Conservation (phyloP, 805 yeast species). For the Starmerella potacharoeniae region DNA sequence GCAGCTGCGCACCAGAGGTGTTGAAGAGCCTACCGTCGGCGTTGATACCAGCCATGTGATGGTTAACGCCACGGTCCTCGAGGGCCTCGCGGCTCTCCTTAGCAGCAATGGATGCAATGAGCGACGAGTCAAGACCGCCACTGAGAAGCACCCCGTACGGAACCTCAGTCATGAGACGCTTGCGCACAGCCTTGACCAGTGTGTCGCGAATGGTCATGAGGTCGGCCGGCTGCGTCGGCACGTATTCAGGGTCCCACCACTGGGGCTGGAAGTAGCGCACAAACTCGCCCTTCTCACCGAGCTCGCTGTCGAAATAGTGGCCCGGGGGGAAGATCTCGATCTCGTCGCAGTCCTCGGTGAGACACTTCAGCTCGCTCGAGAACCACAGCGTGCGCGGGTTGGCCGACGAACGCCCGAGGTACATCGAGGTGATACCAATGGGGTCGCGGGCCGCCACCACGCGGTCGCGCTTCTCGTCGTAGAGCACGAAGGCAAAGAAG, state of each 20-base stretch:
- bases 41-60: slow-evolving; percentile 84
- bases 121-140: slow-evolving; percentile 94
- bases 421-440: slow-evolving; percentile 89
- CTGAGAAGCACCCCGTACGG: slow-evolving; percentile 96
- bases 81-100: slow-evolving; percentile 83
- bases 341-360: slow-evolving; percentile 87
- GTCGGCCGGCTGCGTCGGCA: slow-evolving; percentile 71
- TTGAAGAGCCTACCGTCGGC: slow-evolving; percentile 69
- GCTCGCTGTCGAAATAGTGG: slow-evolving; percentile 79
- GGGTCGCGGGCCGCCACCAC: slow-evolving; percentile 97
- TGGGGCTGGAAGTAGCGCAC: slow-evolving; percentile 83
- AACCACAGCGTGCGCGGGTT: slow-evolving; percentile 71
- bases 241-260: slow-evolving; percentile 80
- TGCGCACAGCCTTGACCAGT: slow-evolving; percentile 90
- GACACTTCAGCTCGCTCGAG: slow-evolving; percentile 89
- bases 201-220: slow-evolving; percentile 59
- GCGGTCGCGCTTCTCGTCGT: slow-evolving; percentile 75
- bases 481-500: slow-evolving; percentile 91
- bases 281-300: slow-evolving; percentile 52
- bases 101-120: slow-evolving; percentile 95
- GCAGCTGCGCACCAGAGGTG: slow-evolving; percentile 55
- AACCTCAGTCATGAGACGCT: slow-evolving; percentile 98
- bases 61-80: slow-evolving; percentile 47
- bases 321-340: slow-evolving; percentile 97
- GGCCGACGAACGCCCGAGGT: slow-evolving; percentile 72